Evolutionary conservation across 2,329 filamentous ascomycete genomes (phyloP), one percentile per base, ranked within the genome.

Genomic region (Neonectria punicea): DNA sequence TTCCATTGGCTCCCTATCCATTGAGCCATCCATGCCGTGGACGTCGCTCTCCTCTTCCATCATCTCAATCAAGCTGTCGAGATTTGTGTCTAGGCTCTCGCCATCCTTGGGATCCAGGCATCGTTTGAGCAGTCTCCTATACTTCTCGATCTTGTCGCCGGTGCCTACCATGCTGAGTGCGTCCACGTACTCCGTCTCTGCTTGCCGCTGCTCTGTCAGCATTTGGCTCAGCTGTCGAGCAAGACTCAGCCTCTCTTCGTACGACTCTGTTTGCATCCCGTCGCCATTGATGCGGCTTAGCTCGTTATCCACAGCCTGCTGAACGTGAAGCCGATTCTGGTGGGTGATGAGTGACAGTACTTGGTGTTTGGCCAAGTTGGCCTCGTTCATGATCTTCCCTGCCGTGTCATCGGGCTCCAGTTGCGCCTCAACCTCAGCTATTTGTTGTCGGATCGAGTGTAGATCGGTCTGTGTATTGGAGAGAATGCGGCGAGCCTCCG

Each of bases 61-160:
- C 83, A 89, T 87, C 51, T 85, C 82, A 71, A 89, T 88, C 66
- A 89, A 79, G 64, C 84, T 86, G 74, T 89, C 86, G 55, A 90
- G 78, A 73, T 88, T 89, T 49, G 84, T 82, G 76, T 93, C 91
- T 39, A 93, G 85, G 68, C 88, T 90, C 69, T 92, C 89, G 62
- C 84, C 84, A 54, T 92, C 90, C 70, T 87, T 85, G 16, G 89
- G 85, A 28, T 90, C 90, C 30, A 94, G 81, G 64, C 92, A 93
- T 65, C 87, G 86, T 64, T 87, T 87, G 34, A 93, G 87, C 32
- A 94, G 83, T 60, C 86, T 86, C 66, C 91, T 86, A 77, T 94
- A 95, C 76, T 90, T 89, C 70, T 90, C 90, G 69, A 92, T 92
- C 75, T 90, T 89, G 77, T 93, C 90, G 39, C 90, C 89, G 41